Base-by-base conservation (phyloP, 2,329 filamentous ascomycete genomes). In the Sarocladium brachiariae region DNA sequence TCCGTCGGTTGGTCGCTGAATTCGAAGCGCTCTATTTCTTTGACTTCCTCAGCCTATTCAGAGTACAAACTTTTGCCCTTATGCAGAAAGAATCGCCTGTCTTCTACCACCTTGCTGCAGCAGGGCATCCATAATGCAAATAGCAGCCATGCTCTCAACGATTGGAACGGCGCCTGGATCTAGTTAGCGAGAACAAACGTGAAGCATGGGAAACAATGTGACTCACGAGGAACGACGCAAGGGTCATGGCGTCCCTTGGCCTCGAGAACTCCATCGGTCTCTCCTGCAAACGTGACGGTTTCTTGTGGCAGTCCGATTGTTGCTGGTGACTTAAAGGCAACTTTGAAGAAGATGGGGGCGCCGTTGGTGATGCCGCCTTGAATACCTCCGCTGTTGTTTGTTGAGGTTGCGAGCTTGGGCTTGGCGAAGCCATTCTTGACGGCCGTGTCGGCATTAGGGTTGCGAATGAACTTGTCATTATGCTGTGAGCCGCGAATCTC, bases 281-380 rank as follows among this genome's bases (percentile, higher is more conserved):
- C 72, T 41, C 85, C 86, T 53, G 86, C 84, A 68, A 95, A 97
- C 9, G 80, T 86, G 8, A 84, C 83, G 1, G 93, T 97, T 13
- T 77, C 78, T 73, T 97, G 92, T 38, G 87, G 86, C 70, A 92
- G 86, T 41, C 88, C 86, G 63, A 97, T 97, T 2, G 93, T 97
- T 25, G 92, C 91, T 2, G 92, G 84, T 9, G 92, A 88, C 77
- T 97, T 97, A 81, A 97, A 97, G 14, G 82, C 91, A 4, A 96
- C 85, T 48, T 87, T 83, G 80, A 97, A 97, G 77, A 93, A 97
- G 71, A 97, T 89, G 53, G 84, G 86, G 33, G 89, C 88, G 52
- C 92, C 93, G 68, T 97, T 97, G 48, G 87, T 86, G 69, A 97
- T 97, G 49, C 92, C 92, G 38, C 92, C 93, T 72, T 97, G 92